Percentiles rank a stretch among this genome's conserved stretches.
Conservation (phyloP, 2,329 filamentous ascomycete species). For the Colletotrichum incanum region DNA sequence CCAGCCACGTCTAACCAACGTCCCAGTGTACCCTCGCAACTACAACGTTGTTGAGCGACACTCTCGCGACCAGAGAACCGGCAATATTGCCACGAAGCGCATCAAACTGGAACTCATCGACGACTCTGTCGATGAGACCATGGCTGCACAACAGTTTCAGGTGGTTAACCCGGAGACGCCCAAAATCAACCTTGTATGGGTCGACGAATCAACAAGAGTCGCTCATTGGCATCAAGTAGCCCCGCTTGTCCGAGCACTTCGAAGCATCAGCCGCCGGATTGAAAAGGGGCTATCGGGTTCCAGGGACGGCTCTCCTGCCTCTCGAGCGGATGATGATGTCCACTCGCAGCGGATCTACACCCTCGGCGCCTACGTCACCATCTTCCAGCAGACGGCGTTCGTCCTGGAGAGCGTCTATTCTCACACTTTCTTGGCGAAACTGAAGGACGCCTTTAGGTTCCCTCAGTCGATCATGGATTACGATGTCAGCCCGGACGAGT, state of each 20-base stretch:
- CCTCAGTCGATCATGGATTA: constrained; percentile 37
- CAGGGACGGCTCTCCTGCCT: constrained; percentile 8
- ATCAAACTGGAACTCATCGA: constrained; percentile 20
- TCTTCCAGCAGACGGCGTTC: constrained; percentile 26
- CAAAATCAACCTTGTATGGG: constrained; percentile 33
- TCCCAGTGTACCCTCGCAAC: constrained; percentile 29
- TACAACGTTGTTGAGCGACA: constrained; percentile 27
- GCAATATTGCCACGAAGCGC: constrained; percentile 31
- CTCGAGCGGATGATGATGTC: constrained; percentile 12
- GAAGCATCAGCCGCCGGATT: constrained; percentile 10
- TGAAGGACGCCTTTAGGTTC: constrained; percentile 24
- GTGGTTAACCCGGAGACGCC: not conserved
- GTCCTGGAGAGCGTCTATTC: constrained; percentile 41
- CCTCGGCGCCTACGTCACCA: constrained; percentile 3
- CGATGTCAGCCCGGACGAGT: constrained; percentile 21
- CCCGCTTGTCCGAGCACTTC: constrained; percentile 25
- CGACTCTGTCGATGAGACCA: constrained; percentile 1
- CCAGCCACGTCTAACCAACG: constrained; percentile 10
- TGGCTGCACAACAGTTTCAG: not conserved
- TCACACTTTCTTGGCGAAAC: constrained; percentile 20
- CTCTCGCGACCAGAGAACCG: constrained; percentile 13
- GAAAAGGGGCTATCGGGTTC: constrained; percentile 9
- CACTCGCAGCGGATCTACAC: constrained; percentile 4
- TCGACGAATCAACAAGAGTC: constrained; percentile 38
- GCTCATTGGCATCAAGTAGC: constrained; percentile 39